phyloP scores from a whole-genome alignment of 2,329 filamentous ascomycete species.

The Talaromyces atroroseus region DNA sequence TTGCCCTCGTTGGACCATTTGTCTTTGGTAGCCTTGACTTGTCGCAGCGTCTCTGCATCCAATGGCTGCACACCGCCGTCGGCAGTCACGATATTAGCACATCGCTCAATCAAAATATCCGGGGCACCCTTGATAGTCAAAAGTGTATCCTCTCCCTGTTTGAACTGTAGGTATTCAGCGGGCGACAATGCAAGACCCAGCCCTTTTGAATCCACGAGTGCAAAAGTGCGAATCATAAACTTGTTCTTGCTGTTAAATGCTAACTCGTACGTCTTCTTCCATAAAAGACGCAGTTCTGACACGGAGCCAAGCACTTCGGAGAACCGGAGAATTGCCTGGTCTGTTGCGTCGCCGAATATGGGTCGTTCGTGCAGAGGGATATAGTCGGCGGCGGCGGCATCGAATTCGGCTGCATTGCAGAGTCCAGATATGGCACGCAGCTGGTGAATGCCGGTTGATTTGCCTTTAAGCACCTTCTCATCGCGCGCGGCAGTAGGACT shows the following conservation, averaged over 20 bases:
- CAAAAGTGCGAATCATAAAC: conserved; percentile 65
- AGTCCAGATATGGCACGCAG: conserved; percentile 59
- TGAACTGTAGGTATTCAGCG: conserved; percentile 11
- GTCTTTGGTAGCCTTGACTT: conserved; percentile 59
- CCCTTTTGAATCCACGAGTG: conserved; percentile 20
- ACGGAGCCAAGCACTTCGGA: conserved; percentile 61
- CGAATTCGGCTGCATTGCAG: conserved; percentile 72
- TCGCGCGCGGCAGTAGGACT: conserved; percentile 49
- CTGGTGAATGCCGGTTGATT: conserved; percentile 39
- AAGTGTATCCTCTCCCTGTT: conserved; percentile 33
- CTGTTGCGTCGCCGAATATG: conserved; percentile 70
- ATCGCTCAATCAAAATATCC: conserved; percentile 64
- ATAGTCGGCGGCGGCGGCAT: conserved; percentile 54
- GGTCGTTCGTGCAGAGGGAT: conserved; percentile 56
- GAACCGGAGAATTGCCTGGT: conserved; percentile 67
- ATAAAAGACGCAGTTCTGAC: conserved; percentile 54
- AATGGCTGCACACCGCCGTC: conserved; percentile 52
- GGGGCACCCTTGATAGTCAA: conserved; percentile 76
- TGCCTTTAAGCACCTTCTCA: conserved; percentile 28
- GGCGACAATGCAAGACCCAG: conserved; percentile 24
- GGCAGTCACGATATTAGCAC: conserved; percentile 52
- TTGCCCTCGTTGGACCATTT: conserved; percentile 64
- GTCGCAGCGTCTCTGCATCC: conserved; percentile 38
- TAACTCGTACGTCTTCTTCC: conserved; percentile 62
- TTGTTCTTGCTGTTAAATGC: conserved; percentile 82